Base-by-base conservation (phyloP, 2,329 filamentous ascomycete species). In the Colletotrichum ledebouriae region DNA sequence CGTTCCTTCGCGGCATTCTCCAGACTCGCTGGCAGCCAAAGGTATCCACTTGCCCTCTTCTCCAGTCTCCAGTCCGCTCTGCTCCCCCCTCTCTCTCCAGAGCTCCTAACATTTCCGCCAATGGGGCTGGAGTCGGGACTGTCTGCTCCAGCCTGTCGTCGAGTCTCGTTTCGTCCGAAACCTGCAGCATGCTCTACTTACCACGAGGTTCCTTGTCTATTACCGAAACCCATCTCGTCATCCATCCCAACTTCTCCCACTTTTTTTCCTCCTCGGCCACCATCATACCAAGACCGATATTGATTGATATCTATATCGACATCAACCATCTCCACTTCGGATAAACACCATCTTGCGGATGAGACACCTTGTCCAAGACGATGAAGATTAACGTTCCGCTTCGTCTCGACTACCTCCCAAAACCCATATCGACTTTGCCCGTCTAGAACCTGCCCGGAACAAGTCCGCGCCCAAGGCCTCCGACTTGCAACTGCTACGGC, bases 141-240 rank as follows among this genome's bases (percentile, higher is more conserved):
- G 12, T 33, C 42, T 29, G 10, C 49, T 62, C 37, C 39, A 60
- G 47, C 59, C 37, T 29, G 37, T 58, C 33, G 37, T 46, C 55
- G 20, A 44, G 25, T 25, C 29, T 25, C 50, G n/a, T 29, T 15
- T 34, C 20, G 49, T 56, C 44, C 52, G 42, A 50, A 60, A 41
- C 47, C 41, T 66, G 63, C 63, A 6, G 41, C 17, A 17, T 17
- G 17, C 17, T 17, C 47, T 41, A 44, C 46, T 63, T 17, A 17
- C 17, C 44, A 34, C 46, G 20, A 42, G 29, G 53, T 39, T 67
- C 53, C 60, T 47, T 59, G 53, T 55, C 53, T 64, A 29, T 68
- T 68, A 68, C 55, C 61, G 49, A 55, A 68, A 68, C 17, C 66
- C 56, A 65, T 68, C 66, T 42, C 37, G 66, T 68, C 66, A 68